phyloP scores from a whole-genome alignment of 2,329 filamentous ascomycete species.

The Neofusicoccum kwambonambiense region DNA sequence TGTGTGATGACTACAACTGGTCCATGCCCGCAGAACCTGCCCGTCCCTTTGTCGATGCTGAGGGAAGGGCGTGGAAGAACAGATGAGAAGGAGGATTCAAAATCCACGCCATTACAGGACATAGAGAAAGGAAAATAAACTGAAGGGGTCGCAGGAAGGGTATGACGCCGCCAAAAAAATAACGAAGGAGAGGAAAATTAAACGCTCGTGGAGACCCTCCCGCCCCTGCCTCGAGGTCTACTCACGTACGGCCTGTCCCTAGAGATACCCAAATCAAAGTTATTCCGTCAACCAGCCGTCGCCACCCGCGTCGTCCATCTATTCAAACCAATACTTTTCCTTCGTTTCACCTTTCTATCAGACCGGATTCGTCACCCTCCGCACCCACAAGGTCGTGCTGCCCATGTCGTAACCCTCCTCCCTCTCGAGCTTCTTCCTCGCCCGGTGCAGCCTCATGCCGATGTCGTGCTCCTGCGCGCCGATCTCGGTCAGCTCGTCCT shows the following conservation, averaged over 20 bases:
- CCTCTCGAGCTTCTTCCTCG: conserved; percentile 38
- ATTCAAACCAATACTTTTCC: not conserved
- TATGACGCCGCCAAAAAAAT: conserved; percentile 7
- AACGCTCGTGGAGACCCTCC: not conserved
- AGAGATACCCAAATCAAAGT: not conserved
- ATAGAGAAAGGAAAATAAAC: not conserved
- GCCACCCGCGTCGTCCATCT: not conserved
- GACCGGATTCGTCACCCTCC: conserved; percentile 32
- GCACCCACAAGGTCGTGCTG: conserved; percentile 39
- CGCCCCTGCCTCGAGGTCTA: not conserved
- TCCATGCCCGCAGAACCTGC: not conserved
- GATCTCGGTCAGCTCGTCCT: conserved; percentile 39
- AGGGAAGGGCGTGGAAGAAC: not conserved
- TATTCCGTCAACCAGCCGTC: not conserved
- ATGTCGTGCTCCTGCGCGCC: conserved; percentile 39
- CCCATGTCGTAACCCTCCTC: conserved; percentile 32
- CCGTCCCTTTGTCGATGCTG: not conserved
- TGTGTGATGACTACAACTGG: not conserved
- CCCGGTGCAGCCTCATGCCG: conserved; percentile 40
- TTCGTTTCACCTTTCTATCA: conserved; percentile 14
- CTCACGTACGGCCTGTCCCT: not conserved
- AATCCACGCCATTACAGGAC: not conserved
- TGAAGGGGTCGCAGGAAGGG: not conserved
- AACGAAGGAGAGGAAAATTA: not conserved
- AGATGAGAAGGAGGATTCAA: not conserved